A percentile compares a stretch with the other conserved stretches of the same genome.
These are phyloP conservation scores for Pyrenula aspistea DNA, from an alignment of 495 filamentous ascomycete species.

Conservation along the genomic window DNA sequence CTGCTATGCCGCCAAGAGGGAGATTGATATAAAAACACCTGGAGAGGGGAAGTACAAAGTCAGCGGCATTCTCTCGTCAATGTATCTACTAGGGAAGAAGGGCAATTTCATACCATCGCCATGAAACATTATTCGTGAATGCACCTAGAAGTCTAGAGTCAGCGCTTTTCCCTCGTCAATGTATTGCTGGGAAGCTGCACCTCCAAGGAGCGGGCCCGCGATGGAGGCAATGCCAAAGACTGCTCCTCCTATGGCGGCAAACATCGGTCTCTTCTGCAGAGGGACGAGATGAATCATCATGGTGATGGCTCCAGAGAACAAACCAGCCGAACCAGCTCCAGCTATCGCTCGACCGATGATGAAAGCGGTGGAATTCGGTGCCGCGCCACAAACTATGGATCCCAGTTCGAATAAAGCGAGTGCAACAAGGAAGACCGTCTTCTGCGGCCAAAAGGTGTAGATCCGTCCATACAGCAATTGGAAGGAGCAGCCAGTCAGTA, in stretches of 20 bases:
- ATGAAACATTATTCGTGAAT: conserved; percentile 24
- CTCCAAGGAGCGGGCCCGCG: conserved; percentile 25
- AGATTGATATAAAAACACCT: conserved; percentile 59
- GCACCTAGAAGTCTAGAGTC: background rate
- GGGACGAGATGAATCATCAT: conserved; percentile 46
- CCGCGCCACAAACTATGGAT: conserved; percentile 58
- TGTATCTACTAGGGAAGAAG: background rate
- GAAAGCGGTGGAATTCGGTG: conserved; percentile 54
- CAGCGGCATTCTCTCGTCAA: conserved; percentile 23
- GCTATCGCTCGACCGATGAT: conserved; percentile 50
- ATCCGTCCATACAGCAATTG: conserved; percentile 49
- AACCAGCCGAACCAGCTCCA: conserved; percentile 37
- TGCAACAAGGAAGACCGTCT: conserved; percentile 36
- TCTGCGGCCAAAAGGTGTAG: conserved; percentile 49
- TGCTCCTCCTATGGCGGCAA: conserved; percentile 30
- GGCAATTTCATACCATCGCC: too few species aligned
- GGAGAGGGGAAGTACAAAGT: too few species aligned
- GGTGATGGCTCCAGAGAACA: conserved; percentile 38
- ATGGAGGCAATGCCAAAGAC: conserved; percentile 45
- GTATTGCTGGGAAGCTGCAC: too few species aligned
- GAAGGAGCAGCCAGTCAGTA: conserved; percentile 22
- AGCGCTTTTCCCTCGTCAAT: background rate
- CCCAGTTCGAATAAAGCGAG: conserved; percentile 49
- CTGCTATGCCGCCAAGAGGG: conserved; percentile 40
- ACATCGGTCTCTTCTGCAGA: conserved; percentile 40